Percentiles rank a stretch among this genome's conserved stretches.
These are phyloP conservation scores for Colletotrichum lindemuthianum DNA, from an alignment of 2,329 filamentous ascomycete genomes.

Conservation along the genomic window DNA sequence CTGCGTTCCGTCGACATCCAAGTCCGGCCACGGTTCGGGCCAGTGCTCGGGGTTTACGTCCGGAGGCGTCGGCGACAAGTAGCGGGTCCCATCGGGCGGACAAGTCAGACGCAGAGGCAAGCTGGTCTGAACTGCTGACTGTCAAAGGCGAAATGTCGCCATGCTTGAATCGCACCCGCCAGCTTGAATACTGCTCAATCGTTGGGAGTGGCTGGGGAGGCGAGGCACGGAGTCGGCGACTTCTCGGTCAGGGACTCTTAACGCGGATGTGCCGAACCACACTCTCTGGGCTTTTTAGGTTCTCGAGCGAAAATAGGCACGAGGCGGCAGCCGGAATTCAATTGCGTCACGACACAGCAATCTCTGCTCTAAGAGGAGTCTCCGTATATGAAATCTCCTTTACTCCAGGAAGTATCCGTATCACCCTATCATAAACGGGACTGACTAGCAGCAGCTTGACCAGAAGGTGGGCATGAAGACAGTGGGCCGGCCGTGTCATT, in stretches of 20 bases:
- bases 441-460: slow-evolving; percentile 1
- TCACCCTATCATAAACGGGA: background rate
- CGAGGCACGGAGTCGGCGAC: too few relatives aligned
- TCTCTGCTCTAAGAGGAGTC: background rate
- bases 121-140: background rate
- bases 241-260: too few relatives aligned
- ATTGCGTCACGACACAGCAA: background rate
- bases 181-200: too few relatives aligned
- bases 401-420: slow-evolving; percentile 4
- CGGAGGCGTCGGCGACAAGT: slow-evolving; percentile 27
- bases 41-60: slow-evolving; percentile 20
- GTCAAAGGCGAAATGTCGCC: too few relatives aligned
- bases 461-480: slow-evolving; percentile 17
- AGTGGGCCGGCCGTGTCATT: slow-evolving; percentile 16
- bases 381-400: background rate
- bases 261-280: too few relatives aligned
- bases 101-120: slow-evolving; percentile 16
- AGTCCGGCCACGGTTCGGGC: slow-evolving; percentile 26
- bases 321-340: background rate
- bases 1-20: slow-evolving; percentile 18
- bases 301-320: background rate
- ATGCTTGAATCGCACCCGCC: too few relatives aligned
- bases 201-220: too few relatives aligned
- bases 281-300: too few relatives aligned
- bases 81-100: slow-evolving; percentile 2